Conservation (phyloP, 345 rosid genomes). For the Eucalyptus pumila region DNA sequence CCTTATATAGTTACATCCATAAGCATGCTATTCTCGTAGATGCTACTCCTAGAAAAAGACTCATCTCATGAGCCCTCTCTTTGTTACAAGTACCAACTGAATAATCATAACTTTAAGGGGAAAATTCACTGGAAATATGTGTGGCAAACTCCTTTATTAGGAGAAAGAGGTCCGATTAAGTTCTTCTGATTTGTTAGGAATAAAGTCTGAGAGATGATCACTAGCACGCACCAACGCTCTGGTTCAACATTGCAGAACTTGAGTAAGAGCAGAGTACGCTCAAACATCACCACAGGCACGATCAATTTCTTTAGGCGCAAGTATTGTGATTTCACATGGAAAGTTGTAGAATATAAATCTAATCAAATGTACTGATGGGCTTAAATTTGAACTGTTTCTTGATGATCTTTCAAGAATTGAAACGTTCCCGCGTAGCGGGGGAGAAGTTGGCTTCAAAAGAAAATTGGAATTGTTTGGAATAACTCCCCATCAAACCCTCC, state of each 20-base stretch:
- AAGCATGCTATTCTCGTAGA: neutral
- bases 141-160: neutral
- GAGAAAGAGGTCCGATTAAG: neutral
- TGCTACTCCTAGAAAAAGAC: neutral
- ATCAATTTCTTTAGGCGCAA: neutral
- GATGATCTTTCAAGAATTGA: neutral
- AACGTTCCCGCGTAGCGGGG: neutral
- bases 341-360: neutral
- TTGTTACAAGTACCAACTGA: neutral
- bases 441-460: neutral
- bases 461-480: neutral
- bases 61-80: neutral
- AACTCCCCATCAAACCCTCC: neutral
- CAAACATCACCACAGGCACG: neutral
- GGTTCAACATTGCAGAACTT: neutral
- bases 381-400: neutral
- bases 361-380: neutral
- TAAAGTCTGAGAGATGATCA: neutral
- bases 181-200: neutral
- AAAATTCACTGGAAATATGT: neutral
- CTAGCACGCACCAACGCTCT: neutral
- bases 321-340: neutral
- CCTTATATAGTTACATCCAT: neutral
- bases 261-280: neutral
- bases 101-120: neutral